A percentile compares a stretch with the other conserved stretches of the same genome.
These are phyloP conservation scores for Mucor indicus DNA, from an alignment of 371 early-diverging fungal genomes.

Conservation along the genomic window DNA sequence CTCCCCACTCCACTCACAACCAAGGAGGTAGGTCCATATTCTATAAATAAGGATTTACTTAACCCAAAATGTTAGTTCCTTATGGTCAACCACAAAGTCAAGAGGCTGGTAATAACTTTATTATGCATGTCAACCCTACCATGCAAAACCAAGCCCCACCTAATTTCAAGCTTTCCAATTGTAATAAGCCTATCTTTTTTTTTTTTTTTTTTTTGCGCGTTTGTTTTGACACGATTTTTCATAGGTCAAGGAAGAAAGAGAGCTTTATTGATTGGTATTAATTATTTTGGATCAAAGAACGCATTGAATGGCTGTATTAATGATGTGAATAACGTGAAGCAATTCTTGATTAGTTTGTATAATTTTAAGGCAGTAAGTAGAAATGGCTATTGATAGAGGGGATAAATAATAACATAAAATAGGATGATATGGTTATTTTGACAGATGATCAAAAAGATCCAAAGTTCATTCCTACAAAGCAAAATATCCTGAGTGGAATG, in stretches of 20 bases:
- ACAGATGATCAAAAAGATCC: constrained; percentile 83
- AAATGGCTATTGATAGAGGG: neutral
- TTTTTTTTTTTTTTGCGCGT: constrained; percentile 36
- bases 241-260: constrained; percentile 59
- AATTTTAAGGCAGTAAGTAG: constrained; percentile 52
- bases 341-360: constrained; percentile 65
- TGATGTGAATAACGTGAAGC: constrained; percentile 85
- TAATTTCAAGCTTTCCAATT: constrained; percentile 66
- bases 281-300: constrained; percentile 71
- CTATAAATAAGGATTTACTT: no score
- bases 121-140: constrained; percentile 37
- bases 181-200: constrained; percentile 23
- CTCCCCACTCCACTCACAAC: constrained; percentile 17
- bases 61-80: constrained; percentile 16
- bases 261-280: constrained; percentile 91
- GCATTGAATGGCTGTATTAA: constrained; percentile 86
- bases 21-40: no score
- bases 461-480: constrained; percentile 70
- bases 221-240: neutral
- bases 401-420: neutral
- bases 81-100: constrained; percentile 16
- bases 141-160: constrained; percentile 25
- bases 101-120: constrained; percentile 8
- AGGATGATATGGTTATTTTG: constrained; percentile 75
- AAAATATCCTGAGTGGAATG: constrained; percentile 86